Base-by-base conservation (phyloP, 1,284 basidiomycete species). In the Trametes sp. region DNA sequence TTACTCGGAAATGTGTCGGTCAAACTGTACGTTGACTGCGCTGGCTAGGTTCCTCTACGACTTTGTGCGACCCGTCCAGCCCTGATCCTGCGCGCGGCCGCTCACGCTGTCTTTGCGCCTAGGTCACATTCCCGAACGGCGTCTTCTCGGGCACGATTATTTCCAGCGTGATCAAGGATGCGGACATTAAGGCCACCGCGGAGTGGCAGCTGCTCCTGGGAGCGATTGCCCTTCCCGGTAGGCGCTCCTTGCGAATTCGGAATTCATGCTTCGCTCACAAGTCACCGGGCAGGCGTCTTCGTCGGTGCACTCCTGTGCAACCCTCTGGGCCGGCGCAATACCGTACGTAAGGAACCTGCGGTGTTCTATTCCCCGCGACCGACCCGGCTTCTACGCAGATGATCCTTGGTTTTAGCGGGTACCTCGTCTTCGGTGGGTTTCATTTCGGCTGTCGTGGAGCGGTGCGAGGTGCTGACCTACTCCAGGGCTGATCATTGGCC, bases 91-190 rank as follows among this genome's bases (percentile, higher is more conserved):
- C 21, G 13, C n/a, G 29, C 46, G 4, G 31, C 46, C 33, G 28
- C 28, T 64, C 26, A 54, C 41, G 16, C 29, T 60, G 35, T 61
- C 31, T 33, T 21, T 7, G 10, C 14, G 49, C 24, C 10, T 52
- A 86, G 84, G 81, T 92, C 28, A 86, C 87, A 1, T 92, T 91
- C 73, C 89, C 91, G 0, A 91, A 91, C 69, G 87, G 87, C n/a
- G 83, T 86, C 4, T 87, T 87, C 69, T 85, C 85, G 38, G 87
- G 82, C 16, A 83, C 83, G 3, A 88, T 89, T 57, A 87, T 89
- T 33, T 80, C 85, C 5, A 83, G 81, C 59, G 80, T 88, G 31
- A 85, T 86, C 60, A 65, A 84, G 61, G 70, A 84, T 58, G 78
- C 81, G 14, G 76, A 82, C 69, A 79, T 90, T 73, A 84, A 85